phyloP scores from a whole-genome alignment of 805 yeast genomes.

The Brettanomyces anomalus region DNA sequence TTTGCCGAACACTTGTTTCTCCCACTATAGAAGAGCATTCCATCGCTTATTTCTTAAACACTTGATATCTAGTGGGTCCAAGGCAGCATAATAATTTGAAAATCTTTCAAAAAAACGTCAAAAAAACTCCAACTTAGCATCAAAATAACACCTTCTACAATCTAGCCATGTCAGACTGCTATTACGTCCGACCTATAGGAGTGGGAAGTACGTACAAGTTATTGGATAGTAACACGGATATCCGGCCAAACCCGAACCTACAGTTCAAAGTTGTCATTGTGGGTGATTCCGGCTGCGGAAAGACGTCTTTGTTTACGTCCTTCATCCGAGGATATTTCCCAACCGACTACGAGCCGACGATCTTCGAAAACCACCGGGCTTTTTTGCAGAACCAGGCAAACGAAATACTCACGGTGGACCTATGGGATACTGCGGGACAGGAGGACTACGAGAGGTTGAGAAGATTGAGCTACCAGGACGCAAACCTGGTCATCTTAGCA shows the following conservation, averaged over 20 bases:
- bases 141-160: too few species aligned
- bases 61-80: too few species aligned
- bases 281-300: conserved; percentile 99
- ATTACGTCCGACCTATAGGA: neutral
- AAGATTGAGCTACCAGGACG: conserved; percentile 81
- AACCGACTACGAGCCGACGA: conserved; percentile 95
- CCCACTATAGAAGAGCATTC: too few species aligned
- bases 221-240: neutral
- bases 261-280: conserved; percentile 63
- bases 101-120: too few species aligned
- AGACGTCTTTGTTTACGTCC: conserved; percentile 89
- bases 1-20: too few species aligned
- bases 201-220: neutral
- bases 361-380: conserved; percentile 88
- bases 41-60: too few species aligned
- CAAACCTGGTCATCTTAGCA: conserved; percentile 65
- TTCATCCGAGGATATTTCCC: conserved; percentile 95
- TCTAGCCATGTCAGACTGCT: neutral
- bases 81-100: too few species aligned
- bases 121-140: too few species aligned
- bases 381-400: conserved; percentile 88
- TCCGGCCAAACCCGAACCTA: conserved; percentile 10
- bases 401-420: conserved; percentile 74
- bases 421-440: conserved; percentile 97
- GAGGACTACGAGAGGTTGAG: conserved; percentile 84